Percentiles rank a stretch among this genome's conserved stretches.
phyloP scores from a whole-genome alignment of 1,284 basidiomycete species.

The Apiotrichum montevideense region DNA sequence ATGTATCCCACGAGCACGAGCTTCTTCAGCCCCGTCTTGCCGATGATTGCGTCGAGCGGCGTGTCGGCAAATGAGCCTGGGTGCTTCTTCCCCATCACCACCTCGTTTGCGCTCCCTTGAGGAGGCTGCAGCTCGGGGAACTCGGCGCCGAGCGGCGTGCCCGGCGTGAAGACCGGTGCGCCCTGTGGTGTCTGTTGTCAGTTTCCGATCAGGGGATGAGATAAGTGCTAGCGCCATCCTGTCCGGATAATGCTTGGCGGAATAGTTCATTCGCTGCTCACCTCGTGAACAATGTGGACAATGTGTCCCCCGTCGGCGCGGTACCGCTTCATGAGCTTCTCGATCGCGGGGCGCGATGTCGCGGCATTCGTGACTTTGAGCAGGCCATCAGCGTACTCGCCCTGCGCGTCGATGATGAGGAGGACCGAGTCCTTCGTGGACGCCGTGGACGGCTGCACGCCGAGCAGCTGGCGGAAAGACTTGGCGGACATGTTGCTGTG shows the following conservation, averaged over 20 bases:
- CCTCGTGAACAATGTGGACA: slow-evolving; percentile 24
- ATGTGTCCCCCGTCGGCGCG: slow-evolving; percentile 15
- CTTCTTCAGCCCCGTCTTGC: slow-evolving; percentile 18
- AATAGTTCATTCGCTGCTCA: not conserved
- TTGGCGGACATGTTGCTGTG: slow-evolving; percentile 6
- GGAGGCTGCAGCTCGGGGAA: slow-evolving; percentile 21
- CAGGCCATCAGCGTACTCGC: slow-evolving; percentile 25
- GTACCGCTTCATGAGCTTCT: slow-evolving; percentile 18
- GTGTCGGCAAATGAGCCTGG: slow-evolving; percentile 28
- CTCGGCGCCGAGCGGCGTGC: slow-evolving; percentile 22
- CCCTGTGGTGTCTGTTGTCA: slow-evolving; percentile 16
- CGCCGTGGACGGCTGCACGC: slow-evolving; percentile 16
- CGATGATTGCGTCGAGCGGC: slow-evolving; percentile 17
- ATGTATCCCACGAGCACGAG: slow-evolving; percentile 25
- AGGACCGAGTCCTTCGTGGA: slow-evolving; percentile 21
- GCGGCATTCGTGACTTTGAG: slow-evolving; percentile 18
- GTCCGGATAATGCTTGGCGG: too few species aligned
- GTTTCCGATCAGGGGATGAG: not conserved
- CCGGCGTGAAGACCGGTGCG: slow-evolving; percentile 26
- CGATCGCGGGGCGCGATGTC: slow-evolving; percentile 18
- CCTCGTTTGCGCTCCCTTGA: slow-evolving; percentile 10
- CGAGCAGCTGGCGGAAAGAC: slow-evolving; percentile 18
- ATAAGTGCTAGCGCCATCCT: too few species aligned
- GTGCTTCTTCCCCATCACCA: slow-evolving; percentile 18
- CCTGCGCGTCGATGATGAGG: slow-evolving; percentile 31